phyloP scores from a whole-genome alignment of 2,329 filamentous ascomycete genomes.

The Fusarium proliferatum region DNA sequence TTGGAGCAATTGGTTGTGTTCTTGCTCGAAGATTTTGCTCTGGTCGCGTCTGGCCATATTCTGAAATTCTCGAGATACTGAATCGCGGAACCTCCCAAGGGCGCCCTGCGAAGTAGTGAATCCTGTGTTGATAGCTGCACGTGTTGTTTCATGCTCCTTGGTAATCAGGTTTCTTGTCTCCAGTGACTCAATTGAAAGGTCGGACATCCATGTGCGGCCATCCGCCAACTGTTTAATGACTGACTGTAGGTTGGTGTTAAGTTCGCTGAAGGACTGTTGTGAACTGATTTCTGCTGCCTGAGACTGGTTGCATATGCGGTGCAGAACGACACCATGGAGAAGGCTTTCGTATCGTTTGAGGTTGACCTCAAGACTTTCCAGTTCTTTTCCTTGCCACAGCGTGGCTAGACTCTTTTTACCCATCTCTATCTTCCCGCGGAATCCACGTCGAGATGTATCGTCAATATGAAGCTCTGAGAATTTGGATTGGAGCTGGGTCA shows the following conservation, averaged over 20 bases:
- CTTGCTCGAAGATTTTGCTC: accelerated
- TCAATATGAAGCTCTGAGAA: neutral
- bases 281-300: neutral
- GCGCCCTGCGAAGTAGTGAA: accelerated
- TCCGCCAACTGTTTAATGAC: neutral
- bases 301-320: neutral
- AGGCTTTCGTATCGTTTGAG: neutral
- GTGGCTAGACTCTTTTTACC: accelerated
- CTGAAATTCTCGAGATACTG: too few species aligned
- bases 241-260: neutral
- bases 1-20: accelerated
- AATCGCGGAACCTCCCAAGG: too few species aligned
- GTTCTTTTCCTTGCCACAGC: neutral
- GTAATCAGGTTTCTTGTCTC: accelerated
- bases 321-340: accelerated
- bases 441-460: neutral
- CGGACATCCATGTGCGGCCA: accelerated
- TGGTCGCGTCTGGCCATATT: neutral
- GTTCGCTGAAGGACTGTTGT: accelerated
- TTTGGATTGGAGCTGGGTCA: neutral
- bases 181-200: accelerated
- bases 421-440: neutral
- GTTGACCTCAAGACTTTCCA: neutral
- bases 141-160: neutral
- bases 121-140: accelerated